Conservation (phyloP, 495 filamentous ascomycete genomes). For the Delitschia confertaspora region DNA sequence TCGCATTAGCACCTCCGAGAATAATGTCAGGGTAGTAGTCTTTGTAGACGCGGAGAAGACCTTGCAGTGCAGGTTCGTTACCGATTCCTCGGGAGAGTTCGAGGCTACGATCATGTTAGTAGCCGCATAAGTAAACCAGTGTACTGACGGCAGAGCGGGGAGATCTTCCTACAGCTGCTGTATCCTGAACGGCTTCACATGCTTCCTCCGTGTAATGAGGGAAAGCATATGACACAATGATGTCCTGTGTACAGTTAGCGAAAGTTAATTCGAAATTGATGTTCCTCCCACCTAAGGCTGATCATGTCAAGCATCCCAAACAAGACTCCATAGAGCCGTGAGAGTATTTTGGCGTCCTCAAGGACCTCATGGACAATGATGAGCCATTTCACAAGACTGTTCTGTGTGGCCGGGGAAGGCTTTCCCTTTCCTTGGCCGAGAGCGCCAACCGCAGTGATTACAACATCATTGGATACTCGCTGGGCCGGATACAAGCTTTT, state of each 20-base stretch:
- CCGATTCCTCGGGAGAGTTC: constrained; percentile 51
- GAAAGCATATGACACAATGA: constrained; percentile 76
- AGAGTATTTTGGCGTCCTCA: constrained; percentile 54
- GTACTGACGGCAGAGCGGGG: not conserved
- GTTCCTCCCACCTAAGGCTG: constrained; percentile 47
- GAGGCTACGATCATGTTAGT: constrained; percentile 41
- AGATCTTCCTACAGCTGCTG: constrained; percentile 59
- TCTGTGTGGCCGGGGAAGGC: constrained; percentile 60
- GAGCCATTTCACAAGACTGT: constrained; percentile 68
- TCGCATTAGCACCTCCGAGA: constrained; percentile 50
- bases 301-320: constrained; percentile 82
- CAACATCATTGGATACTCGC: constrained; percentile 50
- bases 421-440: constrained; percentile 74
- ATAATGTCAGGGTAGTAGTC: constrained; percentile 88
- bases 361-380: constrained; percentile 67
- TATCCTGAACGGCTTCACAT: constrained; percentile 78
- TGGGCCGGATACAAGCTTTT: constrained; percentile 66
- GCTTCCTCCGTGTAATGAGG: constrained; percentile 71
- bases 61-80: constrained; percentile 65
- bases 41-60: constrained; percentile 76
- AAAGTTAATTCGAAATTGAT: constrained; percentile 4
- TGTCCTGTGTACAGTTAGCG: constrained; percentile 38
- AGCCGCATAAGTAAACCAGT: constrained; percentile 1
- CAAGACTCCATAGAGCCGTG: constrained; percentile 64
- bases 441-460: constrained; percentile 60